These are phyloP conservation scores for Penicillium digitatum DNA, from an alignment of 2,329 filamentous ascomycete species.

Conservation along the genomic window DNA sequence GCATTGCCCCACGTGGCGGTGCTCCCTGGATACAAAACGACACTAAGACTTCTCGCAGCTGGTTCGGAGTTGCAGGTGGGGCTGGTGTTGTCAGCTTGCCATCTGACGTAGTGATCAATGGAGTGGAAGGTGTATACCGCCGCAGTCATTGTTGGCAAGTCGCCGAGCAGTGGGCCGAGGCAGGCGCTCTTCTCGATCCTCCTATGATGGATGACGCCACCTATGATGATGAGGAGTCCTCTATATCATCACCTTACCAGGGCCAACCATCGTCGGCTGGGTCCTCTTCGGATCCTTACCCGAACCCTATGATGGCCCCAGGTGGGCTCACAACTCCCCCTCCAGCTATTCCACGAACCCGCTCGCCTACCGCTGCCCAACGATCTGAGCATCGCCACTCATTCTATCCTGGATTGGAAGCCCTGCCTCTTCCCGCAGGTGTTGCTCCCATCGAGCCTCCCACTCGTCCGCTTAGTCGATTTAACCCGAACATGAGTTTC, in stretches of 20 bases:
- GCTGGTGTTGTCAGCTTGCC: conserved; percentile 60
- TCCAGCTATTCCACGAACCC: conserved; percentile 35
- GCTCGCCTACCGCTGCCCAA: conserved; percentile 29
- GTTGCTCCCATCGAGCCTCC: conserved; percentile 42
- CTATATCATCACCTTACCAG: conserved; percentile 38
- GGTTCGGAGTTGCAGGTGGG: conserved; percentile 58
- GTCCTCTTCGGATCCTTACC: conserved; percentile 35
- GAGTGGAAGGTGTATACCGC: conserved; percentile 64
- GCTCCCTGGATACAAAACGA: conserved; percentile 49
- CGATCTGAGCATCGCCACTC: conserved; percentile 41
- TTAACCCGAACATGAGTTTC: conserved; percentile 49
- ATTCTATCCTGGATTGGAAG: conserved; percentile 45
- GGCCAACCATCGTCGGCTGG: conserved; percentile 38
- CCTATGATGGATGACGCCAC: conserved; percentile 32
- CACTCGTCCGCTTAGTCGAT: conserved; percentile 37
- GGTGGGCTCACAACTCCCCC: conserved; percentile 34
- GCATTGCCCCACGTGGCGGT: conserved; percentile 47
- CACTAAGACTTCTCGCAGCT: conserved; percentile 42
- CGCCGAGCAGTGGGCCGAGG: conserved; percentile 58
- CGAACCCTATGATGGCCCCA: conserved; percentile 32
- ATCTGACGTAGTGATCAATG: conserved; percentile 61
- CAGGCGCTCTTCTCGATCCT: conserved; percentile 34
- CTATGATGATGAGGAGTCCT: conserved; percentile 38
- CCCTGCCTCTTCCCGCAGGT: conserved; percentile 42
- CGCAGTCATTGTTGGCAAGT: conserved; percentile 66